Evolutionary conservation across 2,329 filamentous ascomycete species (phyloP), one percentile per base, ranked within the genome.

Genomic region (Diaporthe amygdali): DNA sequence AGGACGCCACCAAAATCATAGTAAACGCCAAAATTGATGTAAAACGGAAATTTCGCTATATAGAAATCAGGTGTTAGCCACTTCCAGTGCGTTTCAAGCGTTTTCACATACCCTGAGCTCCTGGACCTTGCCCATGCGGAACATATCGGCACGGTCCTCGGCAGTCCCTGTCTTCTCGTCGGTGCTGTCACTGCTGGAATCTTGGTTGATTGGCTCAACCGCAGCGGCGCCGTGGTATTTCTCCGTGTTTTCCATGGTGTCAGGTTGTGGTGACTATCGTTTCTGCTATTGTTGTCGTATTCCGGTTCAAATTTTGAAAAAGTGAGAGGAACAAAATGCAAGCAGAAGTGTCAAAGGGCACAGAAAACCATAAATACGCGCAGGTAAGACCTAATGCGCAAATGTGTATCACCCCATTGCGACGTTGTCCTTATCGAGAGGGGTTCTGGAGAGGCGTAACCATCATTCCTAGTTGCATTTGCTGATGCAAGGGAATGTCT

Each of bases 1-100:
- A 90, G 0, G 87, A 88, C 61, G 84, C 84, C 74, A 88, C 83
- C 44, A 87, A 81, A 27, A 86, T 85, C 72, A 85, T 85, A n/a
- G 84, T 83, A 71, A 88, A 88, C 7, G 86, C 85, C 17, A 88
- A 80, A 37, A 87, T 88, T 4, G 84, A 84, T 68, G 86, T 74
- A 74, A 85, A 85, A 12, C 83, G 81, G 74, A 88, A 88, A 76
- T 85, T 86, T 69, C 86, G 78, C 81, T 85, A 44, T 14, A 15
- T 4, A 17, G n/a, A 1, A 4, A 2, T 78, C 78, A 83, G 20
- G 14, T 5, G 4, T 20, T 32, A 25, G 9, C 8, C 6, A 27
- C 7, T 8, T 1, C 15, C 2, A 20, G 15, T 12, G n/a, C 9
- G 2, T 17, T 37, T 47, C 75, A 10, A 54, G 46, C 22, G 15